Evolutionary conservation across 176 grass and related monocot genomes (phyloP).

Genomic region (Oryza meridionalis): DNA sequence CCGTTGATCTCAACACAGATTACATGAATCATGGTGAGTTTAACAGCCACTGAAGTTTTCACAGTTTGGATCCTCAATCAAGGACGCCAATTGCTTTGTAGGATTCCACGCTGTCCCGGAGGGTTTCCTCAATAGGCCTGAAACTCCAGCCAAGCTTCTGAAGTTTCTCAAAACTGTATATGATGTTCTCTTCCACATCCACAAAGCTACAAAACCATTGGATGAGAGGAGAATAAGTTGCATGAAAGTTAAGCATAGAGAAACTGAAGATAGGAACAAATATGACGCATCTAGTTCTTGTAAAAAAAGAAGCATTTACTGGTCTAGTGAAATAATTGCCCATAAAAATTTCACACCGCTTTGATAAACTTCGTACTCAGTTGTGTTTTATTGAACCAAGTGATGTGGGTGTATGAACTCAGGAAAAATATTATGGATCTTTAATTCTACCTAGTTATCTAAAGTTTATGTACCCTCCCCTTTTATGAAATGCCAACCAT

Average conservation of each 20-base stretch:
- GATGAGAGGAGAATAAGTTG: background rate
- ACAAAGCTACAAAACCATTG: conserved; percentile 37
- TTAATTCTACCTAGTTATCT: background rate
- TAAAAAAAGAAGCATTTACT: background rate
- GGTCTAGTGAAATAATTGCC: background rate
- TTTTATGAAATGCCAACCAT: background rate
- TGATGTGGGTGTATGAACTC: background rate
- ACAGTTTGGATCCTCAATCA: conserved; percentile 30
- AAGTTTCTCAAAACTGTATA: conserved; percentile 43
- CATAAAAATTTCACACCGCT: background rate
- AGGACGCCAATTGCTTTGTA: conserved; percentile 40
- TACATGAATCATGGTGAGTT: background rate
- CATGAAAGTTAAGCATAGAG: background rate
- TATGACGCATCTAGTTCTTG: background rate
- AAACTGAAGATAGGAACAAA: background rate
- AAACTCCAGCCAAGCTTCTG: conserved; percentile 51
- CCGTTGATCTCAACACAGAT: background rate
- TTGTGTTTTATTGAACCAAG: background rate
- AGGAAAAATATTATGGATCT: background rate
- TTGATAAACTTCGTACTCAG: background rate
- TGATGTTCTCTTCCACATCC: conserved; percentile 30
- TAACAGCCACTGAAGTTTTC: too few relatives aligned
- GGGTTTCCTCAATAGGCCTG: conserved; percentile 48
- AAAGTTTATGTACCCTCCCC: background rate
- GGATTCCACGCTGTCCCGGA: conserved; percentile 53